Percentiles rank a stretch among this genome's conserved stretches.
Conservation (phyloP, 371 early-diverging fungal species). For the Mortierella sp. region DNA sequence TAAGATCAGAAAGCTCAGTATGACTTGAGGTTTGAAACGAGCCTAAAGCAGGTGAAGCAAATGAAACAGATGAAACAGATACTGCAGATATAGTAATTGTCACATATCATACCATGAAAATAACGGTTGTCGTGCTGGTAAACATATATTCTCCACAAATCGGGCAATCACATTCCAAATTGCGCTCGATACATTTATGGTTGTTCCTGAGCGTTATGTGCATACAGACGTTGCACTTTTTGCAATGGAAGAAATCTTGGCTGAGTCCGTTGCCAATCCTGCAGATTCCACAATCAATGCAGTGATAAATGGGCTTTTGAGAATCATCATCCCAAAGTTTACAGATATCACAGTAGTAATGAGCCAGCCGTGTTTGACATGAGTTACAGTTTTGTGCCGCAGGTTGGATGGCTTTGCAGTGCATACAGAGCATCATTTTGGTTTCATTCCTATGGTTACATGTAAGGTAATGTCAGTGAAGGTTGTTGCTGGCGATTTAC, state of each 20-base stretch:
- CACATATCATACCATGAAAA: constrained; percentile 81
- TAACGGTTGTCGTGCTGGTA: constrained; percentile 83
- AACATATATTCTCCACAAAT: constrained; percentile 98
- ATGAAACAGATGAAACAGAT: not conserved
- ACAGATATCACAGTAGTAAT: constrained; percentile 94
- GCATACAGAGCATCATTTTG: constrained; percentile 94
- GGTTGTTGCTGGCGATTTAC: not conserved
- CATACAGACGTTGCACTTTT: constrained; percentile 96
- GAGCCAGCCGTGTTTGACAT: constrained; percentile 76
- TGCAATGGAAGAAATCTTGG: constrained; percentile 94
- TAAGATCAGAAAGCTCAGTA: not conserved
- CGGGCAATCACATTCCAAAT: constrained; percentile 94
- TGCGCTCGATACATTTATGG: constrained; percentile 96
- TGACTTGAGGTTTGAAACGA: not conserved
- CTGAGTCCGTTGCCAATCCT: constrained; percentile 87
- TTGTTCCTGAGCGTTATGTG: constrained; percentile 74
- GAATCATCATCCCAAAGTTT: constrained; percentile 94
- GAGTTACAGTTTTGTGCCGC: constrained; percentile 79
- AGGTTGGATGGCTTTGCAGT: constrained; percentile 86
- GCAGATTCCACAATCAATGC: constrained; percentile 94
- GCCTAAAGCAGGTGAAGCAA: not conserved
- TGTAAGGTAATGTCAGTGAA: not conserved
- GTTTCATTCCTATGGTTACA: constrained; percentile 70
- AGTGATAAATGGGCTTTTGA: constrained; percentile 90
- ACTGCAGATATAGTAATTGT: not conserved